Evolutionary conservation across 306 rosid species (phyloP).

Genomic region (Casuarina glauca): DNA sequence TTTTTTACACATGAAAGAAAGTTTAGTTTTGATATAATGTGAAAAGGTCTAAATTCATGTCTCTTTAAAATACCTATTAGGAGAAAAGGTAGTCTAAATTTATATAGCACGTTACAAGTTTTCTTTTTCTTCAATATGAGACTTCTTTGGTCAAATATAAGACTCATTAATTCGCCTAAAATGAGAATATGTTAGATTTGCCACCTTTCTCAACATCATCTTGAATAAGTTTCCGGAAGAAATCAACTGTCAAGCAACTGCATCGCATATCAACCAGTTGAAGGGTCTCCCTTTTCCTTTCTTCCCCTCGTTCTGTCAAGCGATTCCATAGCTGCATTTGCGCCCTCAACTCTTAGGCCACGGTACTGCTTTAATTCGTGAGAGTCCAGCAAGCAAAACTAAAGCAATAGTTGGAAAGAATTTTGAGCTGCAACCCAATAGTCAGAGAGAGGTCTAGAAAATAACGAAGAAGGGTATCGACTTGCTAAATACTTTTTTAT

Average conservation of each 20-base stretch:
- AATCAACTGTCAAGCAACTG: constrained; percentile 85
- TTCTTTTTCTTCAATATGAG: constrained; percentile 60
- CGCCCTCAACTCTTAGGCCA: constrained; percentile 82
- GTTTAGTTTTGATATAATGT: too few relatives aligned
- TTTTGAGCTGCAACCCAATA: neutral
- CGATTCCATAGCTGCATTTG: constrained; percentile 79
- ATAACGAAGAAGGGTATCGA: neutral
- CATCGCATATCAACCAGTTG: constrained; percentile 89
- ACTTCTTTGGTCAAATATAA: neutral
- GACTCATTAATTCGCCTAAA: constrained; percentile 79
- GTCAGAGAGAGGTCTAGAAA: neutral
- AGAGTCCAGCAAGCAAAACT: constrained; percentile 10
- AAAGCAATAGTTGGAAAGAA: constrained; percentile 3
- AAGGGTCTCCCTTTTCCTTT: constrained; percentile 81
- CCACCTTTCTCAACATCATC: constrained; percentile 90
- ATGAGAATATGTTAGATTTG: constrained; percentile 79
- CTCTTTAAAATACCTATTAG: too few relatives aligned
- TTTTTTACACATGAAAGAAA: too few relatives aligned
- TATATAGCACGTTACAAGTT: too few relatives aligned
- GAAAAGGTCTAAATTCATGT: too few relatives aligned
- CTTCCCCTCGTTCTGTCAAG: constrained; percentile 87
- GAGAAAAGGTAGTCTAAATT: too few relatives aligned
- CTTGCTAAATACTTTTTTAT: too few relatives aligned
- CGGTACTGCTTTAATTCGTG: constrained; percentile 95
- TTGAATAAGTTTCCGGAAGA: constrained; percentile 92